Percentiles rank a stretch among this genome's conserved stretches.
These are phyloP conservation scores for Solanum tarijense DNA, from an alignment of 257 asterid genomes.

Conservation along the genomic window DNA sequence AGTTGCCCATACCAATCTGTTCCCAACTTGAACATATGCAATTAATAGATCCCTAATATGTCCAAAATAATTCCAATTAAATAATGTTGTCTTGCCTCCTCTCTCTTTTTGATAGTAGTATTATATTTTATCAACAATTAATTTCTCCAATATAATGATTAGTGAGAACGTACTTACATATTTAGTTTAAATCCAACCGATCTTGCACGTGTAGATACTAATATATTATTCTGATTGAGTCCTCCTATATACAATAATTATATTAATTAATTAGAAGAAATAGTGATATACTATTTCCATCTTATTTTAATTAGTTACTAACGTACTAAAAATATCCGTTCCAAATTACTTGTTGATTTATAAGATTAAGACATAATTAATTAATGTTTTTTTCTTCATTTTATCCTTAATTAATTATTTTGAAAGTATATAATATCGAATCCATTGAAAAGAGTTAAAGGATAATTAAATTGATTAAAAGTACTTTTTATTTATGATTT, in stretches of 20 bases:
- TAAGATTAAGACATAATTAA: too few relatives aligned
- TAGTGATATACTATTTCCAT: background rate
- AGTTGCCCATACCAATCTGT: conserved; percentile 2
- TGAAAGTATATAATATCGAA: background rate
- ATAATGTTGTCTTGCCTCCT: background rate
- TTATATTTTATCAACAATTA: background rate
- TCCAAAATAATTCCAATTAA: background rate
- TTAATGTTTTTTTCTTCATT: background rate
- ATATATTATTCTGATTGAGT: background rate
- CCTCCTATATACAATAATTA: background rate
- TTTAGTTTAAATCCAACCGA: background rate
- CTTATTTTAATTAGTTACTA: background rate
- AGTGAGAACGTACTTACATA: background rate
- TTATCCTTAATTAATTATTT: too few relatives aligned
- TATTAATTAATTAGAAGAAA: background rate
- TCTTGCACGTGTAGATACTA: background rate
- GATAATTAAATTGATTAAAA: too few relatives aligned
- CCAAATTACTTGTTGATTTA: too few relatives aligned
- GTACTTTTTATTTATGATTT: too few relatives aligned
- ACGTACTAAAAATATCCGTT: too few relatives aligned
- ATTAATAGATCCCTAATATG: background rate
- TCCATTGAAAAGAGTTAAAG: too few relatives aligned
- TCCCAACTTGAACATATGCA: background rate
- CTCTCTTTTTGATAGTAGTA: too few relatives aligned
- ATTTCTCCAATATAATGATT: background rate